Percentiles rank a stretch among this genome's conserved stretches.
Conservation (phyloP, 2,329 filamentous ascomycete genomes). For the Diaporthe sp. region DNA sequence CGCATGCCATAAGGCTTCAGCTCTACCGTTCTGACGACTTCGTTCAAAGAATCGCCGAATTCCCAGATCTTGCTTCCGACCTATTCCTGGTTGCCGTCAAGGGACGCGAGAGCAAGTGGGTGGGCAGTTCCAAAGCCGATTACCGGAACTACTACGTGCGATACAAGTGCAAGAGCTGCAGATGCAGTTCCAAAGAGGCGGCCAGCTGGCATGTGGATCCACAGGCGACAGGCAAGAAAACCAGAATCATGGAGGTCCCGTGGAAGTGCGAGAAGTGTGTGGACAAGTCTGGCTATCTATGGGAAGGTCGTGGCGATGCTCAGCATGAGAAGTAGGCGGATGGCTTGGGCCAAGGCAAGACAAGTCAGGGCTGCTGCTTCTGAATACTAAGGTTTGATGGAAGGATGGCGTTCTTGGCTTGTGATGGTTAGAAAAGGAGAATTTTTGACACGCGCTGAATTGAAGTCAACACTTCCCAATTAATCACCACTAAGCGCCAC, state of each 20-base stretch:
- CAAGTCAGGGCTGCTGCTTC: not conserved
- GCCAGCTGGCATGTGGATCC: not conserved
- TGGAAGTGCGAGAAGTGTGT: conserved; percentile 4
- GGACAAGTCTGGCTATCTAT: not conserved
- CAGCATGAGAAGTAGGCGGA: not conserved
- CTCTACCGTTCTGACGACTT: not conserved
- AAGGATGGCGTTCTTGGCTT: not conserved
- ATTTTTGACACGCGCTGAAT: too few relatives aligned
- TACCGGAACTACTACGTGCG: not conserved
- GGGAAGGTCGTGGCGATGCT: not conserved
- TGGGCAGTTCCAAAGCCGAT: not conserved
- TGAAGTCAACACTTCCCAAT: too few relatives aligned
- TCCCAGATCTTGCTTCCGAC: not conserved
- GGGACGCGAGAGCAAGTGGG: not conserved
- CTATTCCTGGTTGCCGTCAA: not conserved
- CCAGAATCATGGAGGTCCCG: not conserved
- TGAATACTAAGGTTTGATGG: too few relatives aligned
- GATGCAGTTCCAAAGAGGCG: not conserved
- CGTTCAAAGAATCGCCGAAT: not conserved
- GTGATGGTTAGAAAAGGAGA: too few relatives aligned
- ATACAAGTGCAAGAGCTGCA: not conserved
- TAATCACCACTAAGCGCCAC: too few relatives aligned
- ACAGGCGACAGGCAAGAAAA: not conserved
- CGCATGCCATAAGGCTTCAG: not conserved
- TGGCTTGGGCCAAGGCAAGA: not conserved